Conservation (phyloP, 2,329 filamentous ascomycete genomes). For the Metarhizium album region DNA sequence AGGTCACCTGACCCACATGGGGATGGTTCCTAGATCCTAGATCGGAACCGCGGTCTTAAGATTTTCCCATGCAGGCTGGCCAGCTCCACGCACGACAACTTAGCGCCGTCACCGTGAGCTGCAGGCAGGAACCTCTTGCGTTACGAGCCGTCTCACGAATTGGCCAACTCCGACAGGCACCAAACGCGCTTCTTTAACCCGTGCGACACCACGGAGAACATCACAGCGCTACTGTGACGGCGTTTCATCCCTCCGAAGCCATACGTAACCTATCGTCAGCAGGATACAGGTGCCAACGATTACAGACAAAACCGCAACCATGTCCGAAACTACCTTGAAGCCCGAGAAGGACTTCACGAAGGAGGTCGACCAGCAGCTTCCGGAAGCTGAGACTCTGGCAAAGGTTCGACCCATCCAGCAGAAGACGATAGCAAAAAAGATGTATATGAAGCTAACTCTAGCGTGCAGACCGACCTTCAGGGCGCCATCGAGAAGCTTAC, state of each 20-base stretch:
- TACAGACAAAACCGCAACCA: constrained; percentile 26
- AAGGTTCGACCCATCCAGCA: constrained; percentile 47
- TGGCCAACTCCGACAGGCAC: constrained; percentile 18
- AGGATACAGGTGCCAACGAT: background rate
- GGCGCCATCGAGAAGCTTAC: constrained; percentile 89
- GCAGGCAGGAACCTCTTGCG: constrained; percentile 27
- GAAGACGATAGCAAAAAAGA: no score
- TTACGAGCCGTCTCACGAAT: constrained; percentile 20
- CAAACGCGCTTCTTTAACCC: constrained; percentile 11
- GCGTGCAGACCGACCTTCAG: constrained; percentile 59
- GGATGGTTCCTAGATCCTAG: background rate
- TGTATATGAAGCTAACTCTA: constrained; percentile 8
- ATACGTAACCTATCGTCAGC: background rate
- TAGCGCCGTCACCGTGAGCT: background rate
- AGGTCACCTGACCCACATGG: background rate
- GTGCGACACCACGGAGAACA: background rate
- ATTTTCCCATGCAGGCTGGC: background rate
- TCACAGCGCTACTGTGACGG: background rate
- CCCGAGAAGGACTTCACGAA: constrained; percentile 99
- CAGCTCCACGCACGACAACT: background rate
- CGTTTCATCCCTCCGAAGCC: no score
- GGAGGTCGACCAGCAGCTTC: constrained; percentile 84
- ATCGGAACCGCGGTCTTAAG: background rate
- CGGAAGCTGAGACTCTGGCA: constrained; percentile 81
- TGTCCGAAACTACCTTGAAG: constrained; percentile 78